Percentiles rank a stretch among this genome's conserved stretches.
Conservation (phyloP, 2,329 filamentous ascomycete species). For the Colletotrichum sp. region DNA sequence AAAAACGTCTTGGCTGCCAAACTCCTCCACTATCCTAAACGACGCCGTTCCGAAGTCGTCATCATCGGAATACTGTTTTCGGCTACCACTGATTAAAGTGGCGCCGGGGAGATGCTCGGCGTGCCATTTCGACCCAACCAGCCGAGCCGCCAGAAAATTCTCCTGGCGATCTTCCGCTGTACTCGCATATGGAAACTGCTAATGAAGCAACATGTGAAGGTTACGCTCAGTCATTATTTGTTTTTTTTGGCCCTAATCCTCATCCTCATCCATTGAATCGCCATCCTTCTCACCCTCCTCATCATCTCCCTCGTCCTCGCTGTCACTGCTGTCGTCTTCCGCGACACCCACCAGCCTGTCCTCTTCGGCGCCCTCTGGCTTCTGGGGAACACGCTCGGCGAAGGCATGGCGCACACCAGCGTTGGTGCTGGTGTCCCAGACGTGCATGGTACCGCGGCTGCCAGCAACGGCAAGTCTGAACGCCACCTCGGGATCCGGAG, state of each 20-base stretch:
- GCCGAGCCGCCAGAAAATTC: background rate
- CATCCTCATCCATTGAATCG: slow-evolving; percentile 65
- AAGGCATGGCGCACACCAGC: slow-evolving; percentile 84
- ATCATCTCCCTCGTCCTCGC: slow-evolving; percentile 55
- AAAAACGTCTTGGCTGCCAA: background rate
- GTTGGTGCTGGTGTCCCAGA: slow-evolving; percentile 98
- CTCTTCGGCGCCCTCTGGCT: slow-evolving; percentile 65
- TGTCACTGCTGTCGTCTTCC: slow-evolving; percentile 70
- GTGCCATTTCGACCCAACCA: background rate
- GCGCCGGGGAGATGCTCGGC: background rate
- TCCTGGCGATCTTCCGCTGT: background rate
- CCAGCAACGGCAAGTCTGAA: slow-evolving; percentile 94
- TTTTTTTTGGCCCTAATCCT: slow-evolving; percentile 9
- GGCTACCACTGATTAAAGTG: background rate
- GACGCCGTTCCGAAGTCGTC: background rate
- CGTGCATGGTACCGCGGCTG: slow-evolving; percentile 88
- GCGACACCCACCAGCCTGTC: slow-evolving; percentile 81
- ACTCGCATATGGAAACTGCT: background rate
- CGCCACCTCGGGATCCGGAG: slow-evolving; percentile 86
- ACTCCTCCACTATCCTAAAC: background rate
- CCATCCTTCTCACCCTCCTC: slow-evolving; percentile 45
- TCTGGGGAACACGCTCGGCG: slow-evolving; percentile 63
- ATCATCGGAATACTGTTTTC: background rate
- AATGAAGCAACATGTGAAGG: background rate
- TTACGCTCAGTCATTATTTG: background rate